A percentile compares a stretch with the other conserved stretches of the same genome.
phyloP scores from a whole-genome alignment of 352 stramenopile species.

The Globisporangium paddicum region DNA sequence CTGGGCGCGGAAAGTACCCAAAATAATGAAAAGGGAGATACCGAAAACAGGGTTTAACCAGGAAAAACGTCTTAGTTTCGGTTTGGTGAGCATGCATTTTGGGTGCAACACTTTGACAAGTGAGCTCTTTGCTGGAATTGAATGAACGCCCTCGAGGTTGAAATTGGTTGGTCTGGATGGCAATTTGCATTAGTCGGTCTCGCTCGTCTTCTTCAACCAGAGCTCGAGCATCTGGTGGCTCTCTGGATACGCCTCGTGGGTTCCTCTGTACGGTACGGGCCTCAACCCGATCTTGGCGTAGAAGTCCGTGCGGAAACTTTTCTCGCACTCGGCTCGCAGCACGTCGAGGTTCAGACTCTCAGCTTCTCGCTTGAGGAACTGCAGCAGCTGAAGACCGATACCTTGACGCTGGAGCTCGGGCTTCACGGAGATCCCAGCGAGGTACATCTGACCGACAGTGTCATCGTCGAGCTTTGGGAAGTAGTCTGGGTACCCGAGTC shows the following conservation, averaged over 20 bases:
- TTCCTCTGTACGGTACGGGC: constrained; percentile 26
- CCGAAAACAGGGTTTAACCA: neutral
- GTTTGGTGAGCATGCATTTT: too few relatives aligned
- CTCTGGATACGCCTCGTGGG: constrained; percentile 23
- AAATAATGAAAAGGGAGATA: neutral
- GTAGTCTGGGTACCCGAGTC: constrained; percentile 27
- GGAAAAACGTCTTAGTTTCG: too few relatives aligned
- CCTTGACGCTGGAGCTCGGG: constrained; percentile 20
- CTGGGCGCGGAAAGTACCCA: neutral
- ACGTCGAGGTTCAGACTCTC: constrained; percentile 11
- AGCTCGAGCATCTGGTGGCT: constrained; percentile 39
- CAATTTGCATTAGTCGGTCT: neutral
- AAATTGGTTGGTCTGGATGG: too few relatives aligned
- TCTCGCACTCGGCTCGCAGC: constrained; percentile 26
- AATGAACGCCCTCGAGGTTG: too few relatives aligned
- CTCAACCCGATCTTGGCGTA: constrained; percentile 18
- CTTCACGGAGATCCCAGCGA: constrained; percentile 17
- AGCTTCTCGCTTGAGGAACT: constrained; percentile 16
- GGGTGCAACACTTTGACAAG: too few relatives aligned
- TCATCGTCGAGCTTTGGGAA: constrained; percentile 18
- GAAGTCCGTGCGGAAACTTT: constrained; percentile 23
- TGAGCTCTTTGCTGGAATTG: too few relatives aligned
- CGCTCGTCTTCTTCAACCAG: constrained; percentile 13
- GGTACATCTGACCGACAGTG: constrained; percentile 22
- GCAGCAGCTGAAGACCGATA: constrained; percentile 14